Evolutionary conservation across 2,329 filamentous ascomycete genomes (phyloP).

Genomic region (Aphanocladium album): DNA sequence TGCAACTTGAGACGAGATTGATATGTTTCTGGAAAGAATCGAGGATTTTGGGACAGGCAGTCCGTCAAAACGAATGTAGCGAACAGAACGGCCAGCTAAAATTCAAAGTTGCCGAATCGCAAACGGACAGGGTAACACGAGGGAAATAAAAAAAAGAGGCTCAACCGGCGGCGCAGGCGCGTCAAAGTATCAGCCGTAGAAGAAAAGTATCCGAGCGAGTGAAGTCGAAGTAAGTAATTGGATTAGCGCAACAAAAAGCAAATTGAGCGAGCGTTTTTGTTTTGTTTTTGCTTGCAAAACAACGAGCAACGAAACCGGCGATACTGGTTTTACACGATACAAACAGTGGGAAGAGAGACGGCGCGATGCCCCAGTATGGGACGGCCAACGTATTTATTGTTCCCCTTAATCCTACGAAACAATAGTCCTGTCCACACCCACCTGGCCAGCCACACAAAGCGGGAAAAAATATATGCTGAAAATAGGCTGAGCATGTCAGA

Average conservation of each 20-base stretch:
- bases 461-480: background rate
- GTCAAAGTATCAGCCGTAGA: background rate
- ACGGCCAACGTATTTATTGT: conserved; percentile 3
- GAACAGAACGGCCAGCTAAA: background rate
- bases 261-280: background rate
- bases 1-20: background rate
- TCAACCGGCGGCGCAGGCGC: background rate
- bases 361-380: background rate
- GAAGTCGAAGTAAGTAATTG: background rate
- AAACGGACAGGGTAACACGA: background rate
- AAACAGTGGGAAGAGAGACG: background rate
- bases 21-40: background rate
- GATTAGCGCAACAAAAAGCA: background rate
- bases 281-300: too few relatives aligned
- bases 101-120: background rate
- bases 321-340: background rate
- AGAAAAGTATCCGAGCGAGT: background rate
- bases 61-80: background rate
- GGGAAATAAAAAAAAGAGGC: background rate
- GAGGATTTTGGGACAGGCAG: background rate
- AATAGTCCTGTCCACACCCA: background rate
- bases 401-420: background rate
- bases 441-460: background rate
- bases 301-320: background rate
- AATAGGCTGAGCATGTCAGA: background rate